Conservation (phyloP, 164 flowering plant species). For the Nelumbo lutea region DNA sequence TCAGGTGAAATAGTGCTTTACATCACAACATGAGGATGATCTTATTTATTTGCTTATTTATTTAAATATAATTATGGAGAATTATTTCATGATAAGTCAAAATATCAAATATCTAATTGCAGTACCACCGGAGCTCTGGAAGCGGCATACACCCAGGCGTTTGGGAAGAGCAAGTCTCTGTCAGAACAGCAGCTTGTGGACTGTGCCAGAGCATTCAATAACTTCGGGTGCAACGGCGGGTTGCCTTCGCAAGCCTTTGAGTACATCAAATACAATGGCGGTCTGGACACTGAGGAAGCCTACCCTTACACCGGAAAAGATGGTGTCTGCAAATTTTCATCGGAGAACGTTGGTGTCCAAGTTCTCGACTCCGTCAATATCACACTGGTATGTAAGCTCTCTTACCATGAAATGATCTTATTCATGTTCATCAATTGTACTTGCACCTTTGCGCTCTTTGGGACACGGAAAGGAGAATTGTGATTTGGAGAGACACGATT, state of each 20-base stretch:
- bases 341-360: conserved; percentile 62
- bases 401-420: no score
- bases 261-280: conserved; percentile 91
- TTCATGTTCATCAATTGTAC: not conserved
- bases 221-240: conserved; percentile 94
- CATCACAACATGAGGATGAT: not conserved
- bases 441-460: not conserved
- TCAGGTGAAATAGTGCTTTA: conserved; percentile 56
- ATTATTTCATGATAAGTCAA: not conserved
- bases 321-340: conserved; percentile 67
- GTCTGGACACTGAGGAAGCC: conserved; percentile 87
- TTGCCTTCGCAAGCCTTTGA: conserved; percentile 98
- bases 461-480: not conserved
- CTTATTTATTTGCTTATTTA: not conserved
- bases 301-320: conserved; percentile 85
- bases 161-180: conserved; percentile 67
- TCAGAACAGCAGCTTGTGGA: conserved; percentile 99
- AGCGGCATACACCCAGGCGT: conserved; percentile 92
- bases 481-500: not conserved
- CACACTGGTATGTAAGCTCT: conserved; percentile 42
- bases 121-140: conserved; percentile 97
- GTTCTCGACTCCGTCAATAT: conserved; percentile 84
- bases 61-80: no score
- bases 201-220: conserved; percentile 82
- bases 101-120: conserved; percentile 20